A percentile compares a stretch with the other conserved stretches of the same genome.
These are phyloP conservation scores for Eurotiales sp. DNA, from an alignment of 2,329 filamentous ascomycete species.

Conservation along the genomic window DNA sequence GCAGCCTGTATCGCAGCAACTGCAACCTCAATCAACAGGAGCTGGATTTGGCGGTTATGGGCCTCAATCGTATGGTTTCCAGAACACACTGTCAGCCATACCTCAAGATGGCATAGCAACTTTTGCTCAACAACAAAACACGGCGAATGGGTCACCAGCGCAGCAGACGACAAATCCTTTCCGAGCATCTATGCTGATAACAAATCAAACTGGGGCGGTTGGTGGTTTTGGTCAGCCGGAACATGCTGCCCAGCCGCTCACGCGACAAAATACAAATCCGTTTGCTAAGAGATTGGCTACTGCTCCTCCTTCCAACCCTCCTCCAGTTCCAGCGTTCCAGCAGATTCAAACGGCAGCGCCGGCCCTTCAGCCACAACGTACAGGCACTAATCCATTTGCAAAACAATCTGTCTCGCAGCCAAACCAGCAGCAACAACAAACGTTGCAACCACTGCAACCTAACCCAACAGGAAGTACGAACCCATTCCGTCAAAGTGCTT, in stretches of 20 bases:
- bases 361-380: slow-evolving; percentile 55
- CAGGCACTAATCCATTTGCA: slow-evolving; percentile 70
- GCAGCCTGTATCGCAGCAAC: slow-evolving; percentile 35
- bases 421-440: slow-evolving; percentile 28
- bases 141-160: slow-evolving; percentile 33
- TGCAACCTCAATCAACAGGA: slow-evolving; percentile 64
- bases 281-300: slow-evolving; percentile 64
- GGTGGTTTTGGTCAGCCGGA: slow-evolving; percentile 35
- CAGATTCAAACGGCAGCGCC: slow-evolving; percentile 37
- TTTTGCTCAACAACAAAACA: slow-evolving; percentile 44
- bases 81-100: slow-evolving; percentile 42
- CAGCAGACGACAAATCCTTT: slow-evolving; percentile 78
- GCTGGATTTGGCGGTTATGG: slow-evolving; percentile 82
- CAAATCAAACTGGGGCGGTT: slow-evolving; percentile 45
- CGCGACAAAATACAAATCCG: slow-evolving; percentile 75
- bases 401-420: slow-evolving; percentile 50
- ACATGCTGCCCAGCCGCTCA: slow-evolving; percentile 44
- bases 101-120: slow-evolving; percentile 47
- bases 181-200: slow-evolving; percentile 75
- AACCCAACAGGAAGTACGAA: slow-evolving; percentile 88
- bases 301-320: slow-evolving; percentile 22
- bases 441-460: slow-evolving; percentile 53
- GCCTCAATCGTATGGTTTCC: slow-evolving; percentile 53
- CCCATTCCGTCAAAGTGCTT: slow-evolving; percentile 86
- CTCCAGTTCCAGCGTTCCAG: slow-evolving; percentile 22